Base-by-base conservation (phyloP, 805 yeast genomes). In the Lachancea cidri region DNA sequence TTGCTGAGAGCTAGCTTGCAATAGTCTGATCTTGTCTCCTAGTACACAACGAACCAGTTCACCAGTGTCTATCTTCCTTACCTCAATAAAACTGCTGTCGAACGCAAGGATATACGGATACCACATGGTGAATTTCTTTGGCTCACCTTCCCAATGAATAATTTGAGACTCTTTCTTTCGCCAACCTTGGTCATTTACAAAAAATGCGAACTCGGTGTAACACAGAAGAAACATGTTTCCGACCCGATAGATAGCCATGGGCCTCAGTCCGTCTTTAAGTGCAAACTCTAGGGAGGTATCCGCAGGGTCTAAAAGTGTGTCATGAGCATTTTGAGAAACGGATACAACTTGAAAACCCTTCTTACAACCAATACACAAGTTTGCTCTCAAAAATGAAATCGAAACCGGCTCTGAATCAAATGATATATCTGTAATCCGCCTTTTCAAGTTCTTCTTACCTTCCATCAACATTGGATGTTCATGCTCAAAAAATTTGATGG, bases 271-370 rank as follows among this genome's bases (percentile, higher is more conserved):
- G 79, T 86, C 66, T 36, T 53, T 57, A 19, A 62, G 39, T 11
- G 93, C 97, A 68, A 93, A 93, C 57, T 93, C 98, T 40, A 93
- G 71, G 15, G 97, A 87, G 0, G 98, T 94, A 58, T 93, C 98
- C 0, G 98, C 98, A n/a, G 96, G 96, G 66, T 93, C 98, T 53
- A 93, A 70, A 38, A 93, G 74, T 7, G 93, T 80, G 64, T 93
- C 97, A 64, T 85, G 87, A 45, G 81, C 85, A 44, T 86, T 83
- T 39, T 83, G 86, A 45, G 83, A 85, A 33, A 89, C 70, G 14
- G 94, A 83, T 29, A 93, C 88, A 55, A 93, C 87, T 66, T 93
- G 98, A 68, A 93, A 93, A 0, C 98, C 98, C 60, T 83, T 86
- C 20, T 95, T 82, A 56, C 98, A 93, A 18, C 98, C 98, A 49